Percentiles rank a stretch among this genome's conserved stretches.
These are phyloP conservation scores for Coemansia sp. DNA, from an alignment of 192 early-diverging fungal genomes.

Conservation along the genomic window DNA sequence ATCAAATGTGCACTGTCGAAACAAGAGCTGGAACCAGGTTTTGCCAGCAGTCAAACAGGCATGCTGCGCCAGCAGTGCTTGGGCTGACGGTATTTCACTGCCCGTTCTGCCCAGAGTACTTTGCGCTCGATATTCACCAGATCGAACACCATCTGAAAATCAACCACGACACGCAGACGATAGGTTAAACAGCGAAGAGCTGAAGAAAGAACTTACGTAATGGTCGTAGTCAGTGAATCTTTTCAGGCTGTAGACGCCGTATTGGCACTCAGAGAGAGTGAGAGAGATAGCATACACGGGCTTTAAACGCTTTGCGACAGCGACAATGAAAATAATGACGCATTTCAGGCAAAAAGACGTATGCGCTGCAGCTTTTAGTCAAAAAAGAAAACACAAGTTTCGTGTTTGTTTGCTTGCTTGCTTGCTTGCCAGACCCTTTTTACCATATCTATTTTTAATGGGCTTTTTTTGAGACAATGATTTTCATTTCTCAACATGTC, in stretches of 20 bases:
- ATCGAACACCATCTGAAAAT: conserved; percentile 48
- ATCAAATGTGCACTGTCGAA: neutral
- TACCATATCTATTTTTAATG: neutral
- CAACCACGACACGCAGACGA: conserved; percentile 21
- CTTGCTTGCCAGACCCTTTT: neutral
- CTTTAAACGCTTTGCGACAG: neutral
- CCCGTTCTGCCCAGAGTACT: conserved; percentile 43
- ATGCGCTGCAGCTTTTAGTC: neutral
- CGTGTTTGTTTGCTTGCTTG: neutral
- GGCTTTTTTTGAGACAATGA: neutral
- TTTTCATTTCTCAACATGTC: neutral
- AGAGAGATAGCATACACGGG: too few species aligned
- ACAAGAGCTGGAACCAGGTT: neutral
- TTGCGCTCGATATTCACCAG: conserved; percentile 48
- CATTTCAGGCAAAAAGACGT: neutral
- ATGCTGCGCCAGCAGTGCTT: neutral
- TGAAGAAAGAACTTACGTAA: too few species aligned
- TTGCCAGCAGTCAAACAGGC: neutral
- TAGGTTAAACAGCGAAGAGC: too few species aligned
- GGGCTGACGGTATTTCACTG: conserved; percentile 31
- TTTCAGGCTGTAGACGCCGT: neutral
- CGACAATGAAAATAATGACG: neutral
- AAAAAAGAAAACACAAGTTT: neutral
- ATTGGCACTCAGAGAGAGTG: neutral
- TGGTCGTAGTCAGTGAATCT: too few species aligned